A percentile compares a stretch with the other conserved stretches of the same genome.
Conservation (phyloP, 2,329 filamentous ascomycete species). For the Periglandula ipomoeae region DNA sequence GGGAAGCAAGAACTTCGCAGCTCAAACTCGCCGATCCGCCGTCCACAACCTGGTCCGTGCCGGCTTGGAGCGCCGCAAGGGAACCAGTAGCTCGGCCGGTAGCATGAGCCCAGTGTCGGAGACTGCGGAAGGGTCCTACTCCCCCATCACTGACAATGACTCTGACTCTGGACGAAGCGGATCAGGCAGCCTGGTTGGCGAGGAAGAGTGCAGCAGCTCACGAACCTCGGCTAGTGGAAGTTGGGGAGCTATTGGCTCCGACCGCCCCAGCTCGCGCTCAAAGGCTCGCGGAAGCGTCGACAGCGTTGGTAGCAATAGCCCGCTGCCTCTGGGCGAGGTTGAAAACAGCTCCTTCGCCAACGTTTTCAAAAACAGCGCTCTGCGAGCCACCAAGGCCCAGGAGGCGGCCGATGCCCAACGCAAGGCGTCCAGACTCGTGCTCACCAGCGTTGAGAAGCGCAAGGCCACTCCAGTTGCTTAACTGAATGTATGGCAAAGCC, state of each 20-base stretch:
- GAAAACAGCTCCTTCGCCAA: conserved; percentile 55
- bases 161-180: conserved; percentile 63
- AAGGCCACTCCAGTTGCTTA: conserved; percentile 37
- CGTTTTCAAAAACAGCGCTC: conserved; percentile 52
- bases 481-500: not conserved
- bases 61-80: conserved; percentile 75
- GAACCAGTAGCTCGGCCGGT: conserved; percentile 60
- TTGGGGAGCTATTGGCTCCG: conserved; percentile 76
- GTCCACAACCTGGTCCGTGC: conserved; percentile 87
- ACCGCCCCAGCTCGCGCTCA: conserved; percentile 65
- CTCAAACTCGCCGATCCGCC: conserved; percentile 83
- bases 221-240: conserved; percentile 65
- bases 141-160: conserved; percentile 63
- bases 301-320: conserved; percentile 49
- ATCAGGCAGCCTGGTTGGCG: conserved; percentile 73
- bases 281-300: conserved; percentile 55
- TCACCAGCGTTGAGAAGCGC: conserved; percentile 85
- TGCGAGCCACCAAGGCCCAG: conserved; percentile 41
- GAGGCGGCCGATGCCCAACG: conserved; percentile 55
- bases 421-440: conserved; percentile 76
- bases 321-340: conserved; percentile 35
- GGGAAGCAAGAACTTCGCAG: conserved; percentile 94
- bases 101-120: conserved; percentile 89
- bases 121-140: conserved; percentile 56
- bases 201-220: conserved; percentile 60